Conservation (phyloP, 1,284 basidiomycete species). For the Ustilago sp. region DNA sequence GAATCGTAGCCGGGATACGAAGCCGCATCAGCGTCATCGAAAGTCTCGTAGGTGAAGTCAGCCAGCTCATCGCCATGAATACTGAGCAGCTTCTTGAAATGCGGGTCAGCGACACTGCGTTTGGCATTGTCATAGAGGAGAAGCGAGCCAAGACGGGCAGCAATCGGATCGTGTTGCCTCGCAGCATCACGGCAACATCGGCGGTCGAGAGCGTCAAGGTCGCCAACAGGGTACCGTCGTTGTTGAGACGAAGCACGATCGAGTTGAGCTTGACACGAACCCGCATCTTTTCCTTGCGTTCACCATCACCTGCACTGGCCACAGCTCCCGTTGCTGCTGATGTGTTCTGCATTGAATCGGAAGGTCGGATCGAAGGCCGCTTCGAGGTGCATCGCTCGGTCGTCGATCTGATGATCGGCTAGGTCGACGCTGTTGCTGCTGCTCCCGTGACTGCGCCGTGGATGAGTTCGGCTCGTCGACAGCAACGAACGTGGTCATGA, state of each 20-base stretch:
- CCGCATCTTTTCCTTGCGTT: slow-evolving; percentile 77
- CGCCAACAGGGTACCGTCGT: slow-evolving; percentile 80
- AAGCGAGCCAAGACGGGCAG: slow-evolving; percentile 86
- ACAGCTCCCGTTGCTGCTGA: slow-evolving; percentile 5
- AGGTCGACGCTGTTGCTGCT: slow-evolving; percentile 33
- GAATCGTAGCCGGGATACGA: slow-evolving; percentile 87
- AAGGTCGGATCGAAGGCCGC: slow-evolving; percentile 32
- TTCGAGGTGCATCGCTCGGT: slow-evolving; percentile 42
- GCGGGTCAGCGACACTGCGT: slow-evolving; percentile 73
- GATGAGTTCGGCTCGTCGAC: slow-evolving; percentile 24
- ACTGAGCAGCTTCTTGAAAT: slow-evolving; percentile 87
- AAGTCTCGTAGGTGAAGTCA: slow-evolving; percentile 94
- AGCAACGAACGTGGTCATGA: slow-evolving; percentile 78
- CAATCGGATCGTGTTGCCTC: slow-evolving; percentile 81
- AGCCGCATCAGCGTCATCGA: slow-evolving; percentile 75
- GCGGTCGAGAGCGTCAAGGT: slow-evolving; percentile 92
- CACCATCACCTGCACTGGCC: slow-evolving; percentile 23
- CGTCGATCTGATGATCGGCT: slow-evolving; percentile 46
- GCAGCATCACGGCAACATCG: slow-evolving; percentile 83
- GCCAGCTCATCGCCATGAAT: slow-evolving; percentile 97
- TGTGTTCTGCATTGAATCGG: slow-evolving; percentile 29
- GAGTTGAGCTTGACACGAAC: slow-evolving; percentile 88
- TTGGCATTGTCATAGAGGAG: slow-evolving; percentile 82
- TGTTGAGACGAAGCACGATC: slow-evolving; percentile 85
- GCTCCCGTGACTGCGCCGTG: slow-evolving; percentile 13